Evolutionary conservation across 306 rosid species (phyloP).

Genomic region (Inga oerstediana): DNA sequence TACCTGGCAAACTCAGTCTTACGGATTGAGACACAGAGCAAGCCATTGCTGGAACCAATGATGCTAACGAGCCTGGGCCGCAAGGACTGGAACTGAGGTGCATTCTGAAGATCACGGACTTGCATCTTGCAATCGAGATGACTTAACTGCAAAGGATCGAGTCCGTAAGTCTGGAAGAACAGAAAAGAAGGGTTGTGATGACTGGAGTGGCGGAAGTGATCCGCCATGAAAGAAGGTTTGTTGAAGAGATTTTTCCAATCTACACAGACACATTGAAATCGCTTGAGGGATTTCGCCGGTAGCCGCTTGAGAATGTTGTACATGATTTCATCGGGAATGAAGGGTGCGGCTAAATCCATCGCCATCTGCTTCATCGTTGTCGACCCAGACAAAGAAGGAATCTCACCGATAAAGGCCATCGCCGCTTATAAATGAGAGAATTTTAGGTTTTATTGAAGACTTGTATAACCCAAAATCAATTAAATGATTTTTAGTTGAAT

Average conservation of each 20-base stretch:
- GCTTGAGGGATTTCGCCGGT: slow-evolving; percentile 20
- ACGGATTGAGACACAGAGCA: too few species aligned
- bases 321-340: background rate
- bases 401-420: too few species aligned
- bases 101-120: background rate
- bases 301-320: slow-evolving; percentile 20
- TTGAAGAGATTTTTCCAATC: background rate
- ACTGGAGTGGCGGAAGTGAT: too few species aligned
- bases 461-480: too few species aligned
- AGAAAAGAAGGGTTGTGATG: background rate
- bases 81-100: background rate
- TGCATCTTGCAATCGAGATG: background rate
- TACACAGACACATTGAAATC: slow-evolving; percentile 18
- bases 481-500: too few species aligned
- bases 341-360: background rate
- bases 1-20: too few species aligned
- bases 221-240: background rate
- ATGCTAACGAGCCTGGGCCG: too few species aligned
- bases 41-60: background rate
- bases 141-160: too few species aligned
- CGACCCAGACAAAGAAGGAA: too few species aligned
- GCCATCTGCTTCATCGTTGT: background rate
- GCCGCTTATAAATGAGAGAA: too few species aligned
- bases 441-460: too few species aligned
- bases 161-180: too few species aligned